These are phyloP conservation scores for Aspergillus spinulosporus DNA, from an alignment of 2,329 filamentous ascomycete genomes.

Conservation along the genomic window DNA sequence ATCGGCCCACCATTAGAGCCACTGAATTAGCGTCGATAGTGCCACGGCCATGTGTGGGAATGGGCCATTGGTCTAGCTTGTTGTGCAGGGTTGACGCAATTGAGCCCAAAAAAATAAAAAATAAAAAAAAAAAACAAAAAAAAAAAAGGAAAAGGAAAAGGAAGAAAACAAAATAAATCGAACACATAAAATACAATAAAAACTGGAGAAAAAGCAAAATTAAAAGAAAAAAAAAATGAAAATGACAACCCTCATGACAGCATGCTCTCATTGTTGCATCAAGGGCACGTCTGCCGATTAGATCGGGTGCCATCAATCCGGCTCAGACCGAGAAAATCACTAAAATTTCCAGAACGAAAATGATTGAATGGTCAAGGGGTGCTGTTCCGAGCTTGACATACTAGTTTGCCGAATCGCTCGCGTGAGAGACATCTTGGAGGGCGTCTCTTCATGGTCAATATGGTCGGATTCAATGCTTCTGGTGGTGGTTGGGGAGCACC, in stretches of 20 bases:
- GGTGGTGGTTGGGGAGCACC: neutral
- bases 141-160: too few relatives aligned
- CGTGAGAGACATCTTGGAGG: neutral
- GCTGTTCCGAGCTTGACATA: too few relatives aligned
- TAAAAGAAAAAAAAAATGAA: neutral
- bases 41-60: slow-evolving; percentile 7
- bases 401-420: too few relatives aligned
- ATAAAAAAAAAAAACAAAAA: slow-evolving; percentile 1
- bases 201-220: neutral
- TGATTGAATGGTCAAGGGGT: too few relatives aligned
- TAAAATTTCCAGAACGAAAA: neutral
- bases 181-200: too few relatives aligned
- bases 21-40: neutral
- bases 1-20: slow-evolving; percentile 5
- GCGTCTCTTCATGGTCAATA: neutral
- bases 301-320: neutral
- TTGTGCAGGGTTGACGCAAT: neutral
- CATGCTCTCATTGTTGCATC: neutral
- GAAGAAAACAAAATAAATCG: too few relatives aligned
- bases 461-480: neutral
- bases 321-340: neutral
- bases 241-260: neutral
- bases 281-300: neutral
- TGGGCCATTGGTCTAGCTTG: slow-evolving; percentile 2
- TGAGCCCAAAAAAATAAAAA: slow-evolving; percentile 1